Base-by-base conservation (phyloP, 495 filamentous ascomycete genomes). In the Xylaria grammica region DNA sequence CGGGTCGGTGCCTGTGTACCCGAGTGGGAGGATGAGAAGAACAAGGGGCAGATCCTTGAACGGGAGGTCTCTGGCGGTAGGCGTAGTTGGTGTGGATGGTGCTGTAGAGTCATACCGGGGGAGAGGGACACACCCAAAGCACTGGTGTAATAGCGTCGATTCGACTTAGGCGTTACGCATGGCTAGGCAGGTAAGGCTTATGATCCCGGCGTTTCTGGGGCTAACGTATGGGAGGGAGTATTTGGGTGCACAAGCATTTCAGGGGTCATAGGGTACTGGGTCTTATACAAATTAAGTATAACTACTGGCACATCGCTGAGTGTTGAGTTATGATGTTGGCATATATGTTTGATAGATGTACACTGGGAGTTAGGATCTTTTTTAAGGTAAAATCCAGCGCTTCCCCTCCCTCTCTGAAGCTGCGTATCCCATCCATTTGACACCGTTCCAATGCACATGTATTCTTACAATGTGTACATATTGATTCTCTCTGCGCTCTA, bases 21-120 rank as follows among this genome's bases (percentile, higher is more conserved):
- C 58, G 90, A 94, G 70, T 90, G 86, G 76, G 90, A 91, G 63
- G 91, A 95, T 73, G 93, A 95, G 79, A 81, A 85, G 52, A 86
- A 86, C 29, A 81, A 73, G 48, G 77, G 75, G 4, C 79, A 80
- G 64, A 82, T 82, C 53, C 70, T 91, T 32, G 78, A 77, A 1
- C 60, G 86, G n/a, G 88, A 91, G 75, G 77, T 84, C 22, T 72
- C 74, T 4, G 84, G 85, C 0, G 60, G 67, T 72, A 82, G 75
- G 68, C 78, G 81, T 76, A 93, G 84, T 77, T 96, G 82, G 85
- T 87, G 80, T 72, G 87, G 76, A 0, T 91, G 88, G 88, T 91
- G 88, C 64, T 78, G 79, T 73, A 73, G 88, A 55, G 86, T 87
- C 0, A 78, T 90, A 20, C 84, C 82, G 0, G 74, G 76, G 4